Base-by-base conservation (phyloP, 2,329 filamentous ascomycete genomes). In the Cytospora schulzeri region DNA sequence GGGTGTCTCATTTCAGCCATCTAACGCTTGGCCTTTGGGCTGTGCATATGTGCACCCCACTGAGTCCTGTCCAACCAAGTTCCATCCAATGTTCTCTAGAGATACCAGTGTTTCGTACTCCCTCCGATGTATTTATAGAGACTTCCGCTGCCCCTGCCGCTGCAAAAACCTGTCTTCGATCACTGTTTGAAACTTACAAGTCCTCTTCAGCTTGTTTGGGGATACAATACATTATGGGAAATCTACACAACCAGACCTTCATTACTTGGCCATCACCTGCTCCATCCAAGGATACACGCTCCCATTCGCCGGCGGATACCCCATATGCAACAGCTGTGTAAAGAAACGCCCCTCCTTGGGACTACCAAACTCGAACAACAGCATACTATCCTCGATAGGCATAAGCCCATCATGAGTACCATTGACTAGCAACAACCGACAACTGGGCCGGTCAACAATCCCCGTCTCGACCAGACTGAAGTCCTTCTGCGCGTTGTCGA, bases 281-380 rank as follows among this genome's bases (percentile, higher is more conserved):
- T 87, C 85, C 80, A 88, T 84, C 85, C 85, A 88, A 1, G 85
- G 83, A 71, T 86, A 88, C 28, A 88, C 83, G 5, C 78, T 76
- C 4, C 71, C 73, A 68, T 88, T 88, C 0, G 85, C 84, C 70
- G 80, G 73, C 5, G 88, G 88, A 71, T 90, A 90, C 15, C 88
- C 88, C 88, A 90, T 90, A 70, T 90, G 88, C 67, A 88, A 72
- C 35, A 85, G 77, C 0, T 83, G 83, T 0, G 82, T 76, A 66
- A 89, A 88, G 75, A 90, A 88, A 52, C 87, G 80, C 14, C 80
- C 85, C 74, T 90, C 87, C 76, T 91, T 91, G 15, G 86, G 85
- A 35, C 79, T 81, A 2, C 88, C 88, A 68, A 89, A 81, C 72
- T 89, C 85, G 68, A 88, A 84, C 61, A 90, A 76, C 59, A 90